These are phyloP conservation scores for Metschnikowia dekortorum DNA, from an alignment of 805 yeast species.

Conservation along the genomic window DNA sequence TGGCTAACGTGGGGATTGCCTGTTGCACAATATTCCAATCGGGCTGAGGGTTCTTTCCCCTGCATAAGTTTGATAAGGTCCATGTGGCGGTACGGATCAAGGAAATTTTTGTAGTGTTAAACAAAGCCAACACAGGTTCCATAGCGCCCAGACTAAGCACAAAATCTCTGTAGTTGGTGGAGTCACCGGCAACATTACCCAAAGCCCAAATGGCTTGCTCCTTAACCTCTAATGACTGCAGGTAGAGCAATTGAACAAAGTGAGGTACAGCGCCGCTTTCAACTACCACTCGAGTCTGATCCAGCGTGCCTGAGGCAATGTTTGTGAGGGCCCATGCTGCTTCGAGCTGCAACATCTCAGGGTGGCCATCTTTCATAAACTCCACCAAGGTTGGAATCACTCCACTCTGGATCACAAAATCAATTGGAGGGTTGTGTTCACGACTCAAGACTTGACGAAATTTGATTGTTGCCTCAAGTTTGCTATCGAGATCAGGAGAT, in stretches of 20 bases:
- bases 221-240: slow-evolving; percentile 84
- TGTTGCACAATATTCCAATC: slow-evolving; percentile 84
- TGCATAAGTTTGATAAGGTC: slow-evolving; percentile 94
- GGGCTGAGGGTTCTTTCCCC: slow-evolving; percentile 96
- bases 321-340: slow-evolving; percentile 99
- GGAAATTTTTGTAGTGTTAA: slow-evolving; percentile 80
- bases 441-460: slow-evolving; percentile 91
- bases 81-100: slow-evolving; percentile 95
- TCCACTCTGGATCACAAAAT: slow-evolving; percentile 86
- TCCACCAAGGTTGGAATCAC: slow-evolving; percentile 88
- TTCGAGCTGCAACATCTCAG: slow-evolving; percentile 88
- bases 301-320: slow-evolving; percentile 90
- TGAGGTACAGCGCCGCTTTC: slow-evolving; percentile 92
- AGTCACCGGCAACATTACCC: slow-evolving; percentile 98
- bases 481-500: slow-evolving; percentile 71
- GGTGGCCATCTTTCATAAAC: slow-evolving; percentile 69
- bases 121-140: slow-evolving; percentile 77
- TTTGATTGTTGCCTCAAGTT: slow-evolving; percentile 83
- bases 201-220: slow-evolving; percentile 99
- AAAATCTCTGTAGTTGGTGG: slow-evolving; percentile 82
- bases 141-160: slow-evolving; percentile 84
- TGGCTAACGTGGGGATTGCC: slow-evolving; percentile 88
- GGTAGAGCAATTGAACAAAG: slow-evolving; percentile 75
- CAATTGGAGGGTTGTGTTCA: slow-evolving; percentile 95
- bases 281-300: slow-evolving; percentile 86